Conservation (phyloP, 352 stramenopile genomes). For the Phytophthora nicotianae region DNA sequence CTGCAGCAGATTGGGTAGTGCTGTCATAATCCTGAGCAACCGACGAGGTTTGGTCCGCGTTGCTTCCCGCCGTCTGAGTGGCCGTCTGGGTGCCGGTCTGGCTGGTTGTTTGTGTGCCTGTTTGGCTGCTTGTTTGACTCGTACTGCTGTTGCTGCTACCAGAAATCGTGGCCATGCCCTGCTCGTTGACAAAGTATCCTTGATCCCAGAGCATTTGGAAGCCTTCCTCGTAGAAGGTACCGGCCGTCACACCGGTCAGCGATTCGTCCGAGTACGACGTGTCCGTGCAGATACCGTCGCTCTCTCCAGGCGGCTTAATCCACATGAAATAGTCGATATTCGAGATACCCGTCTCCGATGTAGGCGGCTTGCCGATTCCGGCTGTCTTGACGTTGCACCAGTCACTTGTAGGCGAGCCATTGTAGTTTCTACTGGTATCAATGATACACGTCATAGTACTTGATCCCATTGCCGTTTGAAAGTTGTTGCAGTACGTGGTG, state of each 20-base stretch:
- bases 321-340: slow-evolving; percentile 77
- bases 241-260: slow-evolving; percentile 45
- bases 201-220: slow-evolving; percentile 72
- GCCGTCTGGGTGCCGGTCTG: slow-evolving; percentile 9
- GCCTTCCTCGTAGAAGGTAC: slow-evolving; percentile 58
- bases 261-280: slow-evolving; percentile 35
- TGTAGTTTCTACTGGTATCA: slow-evolving; percentile 72
- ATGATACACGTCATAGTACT: slow-evolving; percentile 57
- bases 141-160: slow-evolving; percentile 19
- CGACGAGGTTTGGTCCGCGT: slow-evolving; percentile 16
- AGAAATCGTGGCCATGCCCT: slow-evolving; percentile 31
- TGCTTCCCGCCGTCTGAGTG: slow-evolving; percentile 16
- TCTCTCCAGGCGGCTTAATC: slow-evolving; percentile 71
- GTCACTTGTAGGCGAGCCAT: slow-evolving; percentile 40
- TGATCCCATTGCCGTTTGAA: slow-evolving; percentile 54
- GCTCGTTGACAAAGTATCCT: slow-evolving; percentile 63
- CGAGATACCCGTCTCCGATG: slow-evolving; percentile 44
- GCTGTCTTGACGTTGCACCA: slow-evolving; percentile 75
- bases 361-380: slow-evolving; percentile 63
- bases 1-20: slow-evolving; percentile 18
- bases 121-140: slow-evolving; percentile 14
- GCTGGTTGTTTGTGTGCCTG: slow-evolving; percentile 2
- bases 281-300: slow-evolving; percentile 60
- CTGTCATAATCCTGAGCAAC: slow-evolving; percentile 21
- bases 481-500: slow-evolving; percentile 51